A percentile compares a stretch with the other conserved stretches of the same genome.
phyloP scores from a whole-genome alignment of 345 rosid species.

The Rhizophora mangle region DNA sequence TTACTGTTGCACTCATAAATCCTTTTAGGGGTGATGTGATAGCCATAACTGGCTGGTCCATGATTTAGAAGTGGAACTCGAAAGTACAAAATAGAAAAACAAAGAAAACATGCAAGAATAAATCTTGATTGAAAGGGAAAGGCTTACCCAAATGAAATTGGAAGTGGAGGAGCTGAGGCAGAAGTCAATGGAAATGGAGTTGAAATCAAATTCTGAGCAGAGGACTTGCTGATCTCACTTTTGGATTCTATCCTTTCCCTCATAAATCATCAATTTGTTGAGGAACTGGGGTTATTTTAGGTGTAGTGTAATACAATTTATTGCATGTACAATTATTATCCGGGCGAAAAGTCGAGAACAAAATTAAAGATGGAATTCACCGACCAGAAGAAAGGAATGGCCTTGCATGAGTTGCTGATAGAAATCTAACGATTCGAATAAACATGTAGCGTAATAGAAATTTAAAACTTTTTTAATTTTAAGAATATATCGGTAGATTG shows the following conservation, averaged over 20 bases:
- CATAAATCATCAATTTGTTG: background rate
- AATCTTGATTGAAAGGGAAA: constrained; percentile 80
- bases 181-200: constrained; percentile 78
- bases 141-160: constrained; percentile 91
- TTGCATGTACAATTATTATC: constrained; percentile 15
- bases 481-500: too few species aligned
- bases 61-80: constrained; percentile 92
- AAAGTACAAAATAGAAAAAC: constrained; percentile 75
- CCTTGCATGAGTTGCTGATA: constrained; percentile 39
- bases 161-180: constrained; percentile 91
- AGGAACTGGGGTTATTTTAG: background rate
- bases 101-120: constrained; percentile 89
- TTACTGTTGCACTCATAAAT: background rate
- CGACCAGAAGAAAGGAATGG: constrained; percentile 34
- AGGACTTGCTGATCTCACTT: constrained; percentile 31
- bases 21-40: background rate
- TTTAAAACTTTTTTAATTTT: too few species aligned
- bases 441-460: too few species aligned
- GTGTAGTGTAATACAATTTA: background rate
- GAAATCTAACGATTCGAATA: too few species aligned
- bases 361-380: constrained; percentile 37
- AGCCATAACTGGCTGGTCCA: constrained; percentile 31
- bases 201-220: constrained; percentile 69
- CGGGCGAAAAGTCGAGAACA: constrained; percentile 51
- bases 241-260: background rate